A percentile compares a stretch with the other conserved stretches of the same genome.
Conservation (phyloP, 2,329 filamentous ascomycete species). For the Tympanopsis confertula region DNA sequence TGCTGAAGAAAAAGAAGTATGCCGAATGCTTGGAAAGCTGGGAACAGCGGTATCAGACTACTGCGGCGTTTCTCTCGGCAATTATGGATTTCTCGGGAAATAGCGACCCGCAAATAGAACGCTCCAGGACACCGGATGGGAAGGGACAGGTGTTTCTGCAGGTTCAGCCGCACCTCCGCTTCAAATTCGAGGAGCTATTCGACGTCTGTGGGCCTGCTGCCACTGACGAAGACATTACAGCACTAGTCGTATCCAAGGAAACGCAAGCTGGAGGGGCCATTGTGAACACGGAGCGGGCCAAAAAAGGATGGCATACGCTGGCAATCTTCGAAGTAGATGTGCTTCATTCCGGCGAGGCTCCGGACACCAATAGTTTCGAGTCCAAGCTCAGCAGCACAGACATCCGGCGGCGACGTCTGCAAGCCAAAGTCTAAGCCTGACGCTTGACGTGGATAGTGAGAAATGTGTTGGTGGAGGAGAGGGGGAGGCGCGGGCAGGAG, state of each 20-base stretch:
- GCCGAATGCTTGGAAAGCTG: neutral
- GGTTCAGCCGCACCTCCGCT: neutral
- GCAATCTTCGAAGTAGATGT: neutral
- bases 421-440: too few relatives aligned
- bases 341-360: neutral
- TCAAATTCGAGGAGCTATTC: neutral
- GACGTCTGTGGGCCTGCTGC: neutral
- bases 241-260: neutral
- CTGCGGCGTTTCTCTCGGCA: neutral
- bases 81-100: constrained; percentile 1
- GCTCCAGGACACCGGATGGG: neutral
- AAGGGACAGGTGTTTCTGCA: neutral
- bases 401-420: neutral
- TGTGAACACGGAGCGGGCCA: neutral
- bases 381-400: neutral
- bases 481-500: too few relatives aligned
- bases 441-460: too few relatives aligned
- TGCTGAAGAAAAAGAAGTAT: constrained; percentile 1
- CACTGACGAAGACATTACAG: neutral
- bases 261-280: neutral
- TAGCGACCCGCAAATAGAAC: neutral
- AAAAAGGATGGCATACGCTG: neutral
- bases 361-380: neutral
- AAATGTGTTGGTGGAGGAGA: too few relatives aligned
- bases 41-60: neutral